Evolutionary conservation across 345 rosid species (phyloP).

Genomic region (Pelargonium nanum): DNA sequence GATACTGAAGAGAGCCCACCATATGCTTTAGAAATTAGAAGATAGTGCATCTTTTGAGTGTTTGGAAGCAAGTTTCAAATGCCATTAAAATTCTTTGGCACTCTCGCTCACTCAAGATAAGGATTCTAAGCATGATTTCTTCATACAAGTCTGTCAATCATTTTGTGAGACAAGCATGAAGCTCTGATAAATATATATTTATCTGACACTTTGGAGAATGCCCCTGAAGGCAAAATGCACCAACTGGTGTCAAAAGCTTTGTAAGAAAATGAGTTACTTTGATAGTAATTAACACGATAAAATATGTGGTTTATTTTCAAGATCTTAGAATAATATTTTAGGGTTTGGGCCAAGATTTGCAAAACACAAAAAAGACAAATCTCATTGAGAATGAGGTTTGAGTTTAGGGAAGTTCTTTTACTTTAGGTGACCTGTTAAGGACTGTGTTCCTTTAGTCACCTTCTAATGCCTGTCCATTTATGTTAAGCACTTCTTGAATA

Average conservation of each 20-base stretch:
- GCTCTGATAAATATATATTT: not conserved
- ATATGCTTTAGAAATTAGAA: not conserved
- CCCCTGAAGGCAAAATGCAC: too few species aligned
- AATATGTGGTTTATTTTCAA: too few species aligned
- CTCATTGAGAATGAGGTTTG: constrained; percentile 14
- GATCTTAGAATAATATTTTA: not conserved
- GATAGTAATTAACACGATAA: too few species aligned
- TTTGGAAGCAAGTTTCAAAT: not conserved
- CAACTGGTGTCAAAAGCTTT: too few species aligned
- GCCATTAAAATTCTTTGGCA: not conserved
- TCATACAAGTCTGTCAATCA: not conserved
- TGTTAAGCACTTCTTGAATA: not conserved
- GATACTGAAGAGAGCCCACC: not conserved
- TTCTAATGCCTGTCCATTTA: too few species aligned
- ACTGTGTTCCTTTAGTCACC: too few species aligned
- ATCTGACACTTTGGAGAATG: too few species aligned
- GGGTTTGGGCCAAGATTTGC: constrained; percentile 7
- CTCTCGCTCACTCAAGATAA: not conserved
- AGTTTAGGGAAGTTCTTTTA: constrained; percentile 9
- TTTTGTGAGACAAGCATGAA: not conserved
- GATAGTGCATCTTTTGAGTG: not conserved
- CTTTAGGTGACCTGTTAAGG: not conserved
- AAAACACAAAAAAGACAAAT: constrained; percentile 9
- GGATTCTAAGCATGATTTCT: not conserved
- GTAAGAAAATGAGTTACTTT: too few species aligned